phyloP scores from a whole-genome alignment of 305 asterid genomes.

The Andrographis paniculata region DNA sequence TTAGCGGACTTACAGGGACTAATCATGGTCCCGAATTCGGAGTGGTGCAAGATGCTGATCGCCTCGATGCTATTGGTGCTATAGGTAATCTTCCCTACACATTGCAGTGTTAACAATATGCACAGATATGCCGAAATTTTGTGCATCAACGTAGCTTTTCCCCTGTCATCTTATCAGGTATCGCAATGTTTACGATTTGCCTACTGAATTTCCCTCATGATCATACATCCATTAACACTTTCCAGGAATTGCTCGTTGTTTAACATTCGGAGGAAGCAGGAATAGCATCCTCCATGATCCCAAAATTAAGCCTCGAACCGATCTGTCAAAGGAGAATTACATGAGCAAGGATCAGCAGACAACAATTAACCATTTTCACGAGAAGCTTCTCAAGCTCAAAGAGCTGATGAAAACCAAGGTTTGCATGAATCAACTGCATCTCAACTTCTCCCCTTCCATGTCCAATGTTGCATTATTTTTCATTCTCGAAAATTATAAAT shows the following conservation, averaged over 20 bases:
- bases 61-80: constrained; percentile 98
- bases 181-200: background rate
- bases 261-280: constrained; percentile 90
- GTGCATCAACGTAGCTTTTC: background rate
- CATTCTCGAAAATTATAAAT: constrained; percentile 2
- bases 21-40: constrained; percentile 57
- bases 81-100: constrained; percentile 36
- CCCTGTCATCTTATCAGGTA: background rate
- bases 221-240: constrained; percentile 12
- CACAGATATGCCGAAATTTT: background rate
- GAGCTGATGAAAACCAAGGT: constrained; percentile 90
- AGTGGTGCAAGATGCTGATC: constrained; percentile 96
- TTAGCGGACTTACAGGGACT: constrained; percentile 33
- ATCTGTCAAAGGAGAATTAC: constrained; percentile 73
- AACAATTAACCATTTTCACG: constrained; percentile 88
- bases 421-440: background rate
- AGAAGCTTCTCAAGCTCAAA: constrained; percentile 87
- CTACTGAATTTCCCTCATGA: constrained; percentile 2
- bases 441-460: background rate
- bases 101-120: background rate
- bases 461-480: no score
- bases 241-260: constrained; percentile 92
- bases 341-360: constrained; percentile 89
- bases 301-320: constrained; percentile 56
- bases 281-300: constrained; percentile 74